A percentile compares a stretch with the other conserved stretches of the same genome.
Evolutionary conservation across 2,329 filamentous ascomycete species (phyloP).

Genomic region (Teratosphaeria destructans): DNA sequence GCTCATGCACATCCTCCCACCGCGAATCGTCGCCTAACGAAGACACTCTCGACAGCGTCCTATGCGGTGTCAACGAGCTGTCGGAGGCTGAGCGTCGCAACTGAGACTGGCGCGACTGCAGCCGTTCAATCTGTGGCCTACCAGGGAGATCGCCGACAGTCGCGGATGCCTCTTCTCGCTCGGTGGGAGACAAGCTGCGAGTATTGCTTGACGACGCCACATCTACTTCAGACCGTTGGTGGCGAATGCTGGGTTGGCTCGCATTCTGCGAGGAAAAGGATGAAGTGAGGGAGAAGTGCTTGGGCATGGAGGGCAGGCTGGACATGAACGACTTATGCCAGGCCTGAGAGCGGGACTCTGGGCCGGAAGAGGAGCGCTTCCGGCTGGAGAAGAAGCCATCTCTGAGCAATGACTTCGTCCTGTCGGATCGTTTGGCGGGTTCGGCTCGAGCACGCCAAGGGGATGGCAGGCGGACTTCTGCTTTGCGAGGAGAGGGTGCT

Average conservation of each 20-base stretch:
- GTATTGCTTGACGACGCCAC: not conserved
- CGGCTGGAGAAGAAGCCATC: slow-evolving; percentile 29
- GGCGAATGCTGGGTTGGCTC: not conserved
- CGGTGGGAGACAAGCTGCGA: slow-evolving; percentile 2
- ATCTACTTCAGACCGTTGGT: not conserved
- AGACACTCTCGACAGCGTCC: slow-evolving; percentile 65
- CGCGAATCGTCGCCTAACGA: slow-evolving; percentile 74
- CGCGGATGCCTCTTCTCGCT: slow-evolving; percentile 11
- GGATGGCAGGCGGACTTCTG: slow-evolving; percentile 29
- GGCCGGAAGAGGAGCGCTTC: slow-evolving; percentile 31
- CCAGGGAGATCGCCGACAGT: slow-evolving; percentile 13
- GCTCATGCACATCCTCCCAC: slow-evolving; percentile 70
- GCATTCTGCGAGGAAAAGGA: slow-evolving; percentile 12
- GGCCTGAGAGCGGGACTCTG: slow-evolving; percentile 15
- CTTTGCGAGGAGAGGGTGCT: not conserved
- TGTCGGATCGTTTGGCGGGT: slow-evolving; percentile 21
- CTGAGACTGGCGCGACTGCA: slow-evolving; percentile 11
- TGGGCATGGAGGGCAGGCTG: slow-evolving; percentile 21
- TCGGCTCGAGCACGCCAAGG: slow-evolving; percentile 31
- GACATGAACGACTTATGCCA: slow-evolving; percentile 20
- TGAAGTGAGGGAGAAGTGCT: slow-evolving; percentile 18
- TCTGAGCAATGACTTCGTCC: slow-evolving; percentile 27
- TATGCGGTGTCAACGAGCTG: slow-evolving; percentile 62
- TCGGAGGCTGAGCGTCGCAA: slow-evolving; percentile 61
- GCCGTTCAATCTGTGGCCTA: slow-evolving; percentile 8